A percentile compares a stretch with the other conserved stretches of the same genome.
Evolutionary conservation across 495 filamentous ascomycete genomes (phyloP).

Genomic region (Hypoxylon fuscum): DNA sequence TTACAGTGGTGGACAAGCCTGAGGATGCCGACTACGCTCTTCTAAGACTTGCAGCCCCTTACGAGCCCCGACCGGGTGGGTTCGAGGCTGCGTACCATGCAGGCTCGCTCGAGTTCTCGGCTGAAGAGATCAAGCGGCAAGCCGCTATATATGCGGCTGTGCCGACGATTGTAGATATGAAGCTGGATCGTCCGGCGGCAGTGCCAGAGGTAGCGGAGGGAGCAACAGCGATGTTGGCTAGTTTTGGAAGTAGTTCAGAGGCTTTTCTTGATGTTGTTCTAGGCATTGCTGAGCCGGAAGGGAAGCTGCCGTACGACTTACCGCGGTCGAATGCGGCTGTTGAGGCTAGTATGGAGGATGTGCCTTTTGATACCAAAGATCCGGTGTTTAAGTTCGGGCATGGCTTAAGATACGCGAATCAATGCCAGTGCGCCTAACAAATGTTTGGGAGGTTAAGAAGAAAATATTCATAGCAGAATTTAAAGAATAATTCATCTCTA

Average conservation of each 20-base stretch:
- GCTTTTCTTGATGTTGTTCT: slow-evolving; percentile 46
- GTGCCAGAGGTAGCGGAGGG: slow-evolving; percentile 44
- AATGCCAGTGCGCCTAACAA: no score
- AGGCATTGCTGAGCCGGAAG: slow-evolving; percentile 35
- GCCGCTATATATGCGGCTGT: slow-evolving; percentile 41
- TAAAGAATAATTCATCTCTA: no score
- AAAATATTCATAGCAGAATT: no score
- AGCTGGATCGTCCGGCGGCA: slow-evolving; percentile 44
- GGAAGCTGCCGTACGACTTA: slow-evolving; percentile 36
- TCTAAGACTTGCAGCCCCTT: slow-evolving; percentile 45
- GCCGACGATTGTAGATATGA: slow-evolving; percentile 45
- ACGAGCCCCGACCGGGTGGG: slow-evolving; percentile 42
- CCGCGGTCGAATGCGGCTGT: slow-evolving; percentile 32
- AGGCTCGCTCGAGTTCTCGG: slow-evolving; percentile 48
- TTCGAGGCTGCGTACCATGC: slow-evolving; percentile 47
- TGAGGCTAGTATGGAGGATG: slow-evolving; percentile 26
- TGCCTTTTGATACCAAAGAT: slow-evolving; percentile 39
- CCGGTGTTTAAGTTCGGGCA: slow-evolving; percentile 38
- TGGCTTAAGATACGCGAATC: slow-evolving; percentile 28
- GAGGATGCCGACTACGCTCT: slow-evolving; percentile 50
- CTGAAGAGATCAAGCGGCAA: slow-evolving; percentile 42
- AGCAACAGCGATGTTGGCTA: slow-evolving; percentile 39
- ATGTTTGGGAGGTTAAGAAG: no score
- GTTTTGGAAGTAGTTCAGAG: slow-evolving; percentile 41
- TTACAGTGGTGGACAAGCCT: slow-evolving; percentile 27